Evolutionary conservation across 306 rosid genomes (phyloP).

Genomic region (Erythrophleum fordii): DNA sequence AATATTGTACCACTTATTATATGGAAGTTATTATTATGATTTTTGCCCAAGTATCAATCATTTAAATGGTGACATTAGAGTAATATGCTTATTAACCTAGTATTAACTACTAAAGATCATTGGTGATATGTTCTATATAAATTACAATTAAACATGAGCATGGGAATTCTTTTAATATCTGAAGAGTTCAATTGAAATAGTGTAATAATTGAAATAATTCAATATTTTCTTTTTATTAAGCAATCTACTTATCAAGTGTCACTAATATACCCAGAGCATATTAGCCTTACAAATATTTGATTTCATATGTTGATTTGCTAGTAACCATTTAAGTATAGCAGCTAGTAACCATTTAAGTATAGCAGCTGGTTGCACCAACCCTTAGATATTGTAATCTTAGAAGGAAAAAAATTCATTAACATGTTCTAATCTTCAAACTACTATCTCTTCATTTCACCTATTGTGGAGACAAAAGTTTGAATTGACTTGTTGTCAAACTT

Average conservation of each 20-base stretch:
- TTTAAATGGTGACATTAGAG: neutral
- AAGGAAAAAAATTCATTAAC: neutral
- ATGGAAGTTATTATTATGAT: too few species aligned
- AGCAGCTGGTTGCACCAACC: neutral
- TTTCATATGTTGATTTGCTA: conserved; percentile 13
- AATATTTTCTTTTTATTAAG: conserved; percentile 99
- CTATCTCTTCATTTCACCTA: conserved; percentile 9
- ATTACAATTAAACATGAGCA: conserved; percentile 93
- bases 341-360: neutral
- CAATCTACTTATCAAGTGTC: conserved; percentile 90
- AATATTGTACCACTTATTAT: neutral
- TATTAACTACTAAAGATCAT: conserved; percentile 10
- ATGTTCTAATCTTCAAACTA: too few species aligned
- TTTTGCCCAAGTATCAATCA: too few species aligned
- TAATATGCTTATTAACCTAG: neutral
- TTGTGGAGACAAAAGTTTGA: neutral
- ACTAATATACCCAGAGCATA: conserved; percentile 12
- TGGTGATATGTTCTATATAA: conserved; percentile 7
- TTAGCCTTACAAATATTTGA: conserved; percentile 23
- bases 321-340: neutral
- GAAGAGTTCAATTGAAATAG: conserved; percentile 92
- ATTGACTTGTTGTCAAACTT: conserved; percentile 35
- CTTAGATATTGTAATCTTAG: conserved; percentile 25
- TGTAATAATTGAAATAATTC: conserved; percentile 94
- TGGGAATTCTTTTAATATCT: conserved; percentile 97